A percentile compares a stretch with the other conserved stretches of the same genome.
Conservation (phyloP, 768 basidiomycete species). For the Leccinum uliginosum region DNA sequence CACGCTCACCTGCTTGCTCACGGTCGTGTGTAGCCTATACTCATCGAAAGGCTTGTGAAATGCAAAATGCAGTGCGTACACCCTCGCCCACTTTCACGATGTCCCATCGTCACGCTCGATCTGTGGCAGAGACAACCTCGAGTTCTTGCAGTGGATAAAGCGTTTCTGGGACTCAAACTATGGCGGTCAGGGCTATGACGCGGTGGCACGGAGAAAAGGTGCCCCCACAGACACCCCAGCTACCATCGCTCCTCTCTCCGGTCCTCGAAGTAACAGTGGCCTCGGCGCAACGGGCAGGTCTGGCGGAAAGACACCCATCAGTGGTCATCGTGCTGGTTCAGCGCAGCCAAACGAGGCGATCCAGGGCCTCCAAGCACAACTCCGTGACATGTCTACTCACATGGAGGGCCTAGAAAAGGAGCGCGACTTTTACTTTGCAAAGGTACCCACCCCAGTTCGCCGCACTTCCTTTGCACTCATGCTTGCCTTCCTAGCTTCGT, state of each 20-base stretch:
- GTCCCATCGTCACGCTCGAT: conserved; percentile 12
- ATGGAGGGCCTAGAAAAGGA: conserved; percentile 95
- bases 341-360: conserved; percentile 66
- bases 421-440: conserved; percentile 97
- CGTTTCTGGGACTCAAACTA: conserved; percentile 94
- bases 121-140: conserved; percentile 81
- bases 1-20: conserved; percentile 1
- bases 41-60: conserved; percentile 89
- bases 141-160: conserved; percentile 97
- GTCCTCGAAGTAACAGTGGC: conserved; percentile 37
- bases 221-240: conserved; percentile 72
- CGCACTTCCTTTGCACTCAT: conserved; percentile 5
- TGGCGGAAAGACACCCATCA: conserved; percentile 69
- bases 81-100: conserved; percentile 1
- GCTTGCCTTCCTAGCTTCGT: conserved; percentile 60
- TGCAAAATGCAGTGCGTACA: conserved; percentile 96
- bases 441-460: conserved; percentile 48
- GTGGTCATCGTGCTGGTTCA: conserved; percentile 63
- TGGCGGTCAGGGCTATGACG: conserved; percentile 82
- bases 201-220: conserved; percentile 77
- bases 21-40: conserved; percentile 66
- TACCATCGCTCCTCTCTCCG: conserved; percentile 64
- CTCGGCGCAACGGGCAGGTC: conserved; percentile 40
- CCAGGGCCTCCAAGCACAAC: conserved; percentile 65
- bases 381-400: conserved; percentile 76